Percentiles rank a stretch among this genome's conserved stretches.
These are phyloP conservation scores for Rhizopogon vesiculosus DNA, from an alignment of 768 basidiomycete species.

Conservation along the genomic window DNA sequence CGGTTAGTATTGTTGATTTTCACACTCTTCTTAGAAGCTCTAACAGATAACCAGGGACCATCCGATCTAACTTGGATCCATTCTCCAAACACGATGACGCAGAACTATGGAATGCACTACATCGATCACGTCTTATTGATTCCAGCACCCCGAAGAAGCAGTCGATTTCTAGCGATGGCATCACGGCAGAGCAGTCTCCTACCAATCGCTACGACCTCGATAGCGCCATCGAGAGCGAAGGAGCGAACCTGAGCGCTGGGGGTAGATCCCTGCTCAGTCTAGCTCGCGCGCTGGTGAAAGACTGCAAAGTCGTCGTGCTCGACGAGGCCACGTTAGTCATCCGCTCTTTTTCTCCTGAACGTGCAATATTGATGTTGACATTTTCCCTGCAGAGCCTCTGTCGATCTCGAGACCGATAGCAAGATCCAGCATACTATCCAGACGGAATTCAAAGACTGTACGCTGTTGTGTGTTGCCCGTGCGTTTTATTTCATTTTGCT, in stretches of 20 bases:
- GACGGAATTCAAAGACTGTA: conserved; percentile 43
- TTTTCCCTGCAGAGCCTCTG: conserved; percentile 23
- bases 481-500: conserved; percentile 22
- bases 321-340: conserved; percentile 33
- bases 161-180: conserved; percentile 14
- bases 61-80: no score
- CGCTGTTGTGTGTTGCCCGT: conserved; percentile 46
- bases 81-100: conserved; percentile 61
- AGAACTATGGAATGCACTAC: conserved; percentile 68
- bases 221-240: conserved; percentile 48
- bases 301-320: conserved; percentile 44
- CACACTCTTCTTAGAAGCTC: no score
- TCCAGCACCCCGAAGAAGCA: conserved; percentile 17
- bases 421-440: conserved; percentile 46
- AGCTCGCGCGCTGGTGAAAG: conserved; percentile 50
- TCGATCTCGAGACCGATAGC: conserved; percentile 45
- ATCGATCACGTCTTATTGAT: conserved; percentile 47
- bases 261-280: conserved; percentile 46
- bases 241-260: conserved; percentile 44
- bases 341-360: conserved; percentile 25
- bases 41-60: no score
- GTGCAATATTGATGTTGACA: not conserved
- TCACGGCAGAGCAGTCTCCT: conserved; percentile 10
- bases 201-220: conserved; percentile 44
- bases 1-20: no score